Evolutionary conservation across 139 green algal genomes (phyloP), one percentile per base, ranked within the genome.

Genomic region (Astrephomene gubernaculifera): DNA sequence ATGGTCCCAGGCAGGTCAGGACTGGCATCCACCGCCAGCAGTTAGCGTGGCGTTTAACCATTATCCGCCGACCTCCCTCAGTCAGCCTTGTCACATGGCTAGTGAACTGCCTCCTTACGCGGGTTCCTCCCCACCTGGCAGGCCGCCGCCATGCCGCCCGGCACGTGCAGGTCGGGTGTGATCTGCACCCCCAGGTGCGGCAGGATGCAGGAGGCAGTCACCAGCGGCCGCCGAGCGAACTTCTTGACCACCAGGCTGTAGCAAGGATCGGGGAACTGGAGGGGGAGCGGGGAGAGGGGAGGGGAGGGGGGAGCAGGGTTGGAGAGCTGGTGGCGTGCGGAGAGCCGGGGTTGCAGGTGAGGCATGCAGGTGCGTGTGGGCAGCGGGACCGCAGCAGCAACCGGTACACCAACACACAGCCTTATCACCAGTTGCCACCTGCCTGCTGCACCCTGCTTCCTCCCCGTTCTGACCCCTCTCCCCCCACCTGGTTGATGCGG

Each of bases 101-200:
- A n/a, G n/a, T n/a, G n/a, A n/a, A n/a, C n/a, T n/a, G n/a, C n/a
- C n/a, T n/a, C n/a, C n/a, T n/a, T n/a, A n/a, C n/a, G n/a, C n/a
- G n/a, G n/a, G n/a, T n/a, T n/a, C n/a, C n/a, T n/a, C n/a, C 43
- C 54, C 39, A 82, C 74, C 74, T 82, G 74, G 74, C 74, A 82
- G 27, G 74, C 74, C 74, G 74, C 74, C 21, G 39, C 14, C 33
- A 82, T 82, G 74, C 57, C 60, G 27, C 81, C 70, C 67, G 69
- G 53, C 69, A 87, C 49, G 70, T 87, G 81, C 70, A 87, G 68
- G 53, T 87, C 81, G 17, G 81, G 81, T 6, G 81, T 87, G 81
- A 87, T 61, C 35, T 83, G 70, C 73, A 87, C 69, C 39, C 81
- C 81, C 29, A 87, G 68, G 68, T 87, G 81, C 54, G 81, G 71